These are phyloP conservation scores for Pontederia crassipes DNA, from an alignment of 176 grass and related monocot genomes.

Conservation along the genomic window DNA sequence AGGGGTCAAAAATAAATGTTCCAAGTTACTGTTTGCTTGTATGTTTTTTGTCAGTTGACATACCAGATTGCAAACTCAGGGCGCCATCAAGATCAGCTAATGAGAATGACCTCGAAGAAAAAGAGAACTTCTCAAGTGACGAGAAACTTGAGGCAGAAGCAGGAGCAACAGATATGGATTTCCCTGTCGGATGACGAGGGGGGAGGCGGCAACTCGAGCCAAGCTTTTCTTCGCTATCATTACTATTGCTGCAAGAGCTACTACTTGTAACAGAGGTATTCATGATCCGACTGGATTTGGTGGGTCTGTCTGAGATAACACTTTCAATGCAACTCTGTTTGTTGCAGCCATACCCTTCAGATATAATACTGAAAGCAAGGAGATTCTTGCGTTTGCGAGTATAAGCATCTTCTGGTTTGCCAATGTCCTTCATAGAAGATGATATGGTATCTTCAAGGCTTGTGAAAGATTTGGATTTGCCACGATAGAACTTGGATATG, in stretches of 20 bases:
- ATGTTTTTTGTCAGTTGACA: no score
- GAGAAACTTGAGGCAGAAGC: not conserved
- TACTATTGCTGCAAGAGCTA: not conserved
- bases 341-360: not conserved
- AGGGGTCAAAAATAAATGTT: no score
- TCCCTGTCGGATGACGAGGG: not conserved
- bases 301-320: constrained; percentile 1
- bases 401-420: constrained; percentile 39
- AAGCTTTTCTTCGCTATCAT: not conserved
- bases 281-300: not conserved
- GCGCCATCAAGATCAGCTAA: not conserved
- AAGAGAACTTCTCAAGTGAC: not conserved
- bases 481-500: constrained; percentile 64
- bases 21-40: no score
- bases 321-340: not conserved
- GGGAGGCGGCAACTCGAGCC: not conserved
- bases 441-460: constrained; percentile 31
- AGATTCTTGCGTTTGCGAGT: constrained; percentile 9
- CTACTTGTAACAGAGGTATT: not conserved
- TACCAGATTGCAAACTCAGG: no score
- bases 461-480: constrained; percentile 61
- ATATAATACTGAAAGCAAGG: constrained; percentile 1
- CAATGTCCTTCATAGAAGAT: constrained; percentile 36
- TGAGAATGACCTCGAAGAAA: constrained; percentile 5
- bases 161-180: not conserved